Evolutionary conservation across 768 basidiomycete species (phyloP).

Genomic region (Leccinum uliginosum): DNA sequence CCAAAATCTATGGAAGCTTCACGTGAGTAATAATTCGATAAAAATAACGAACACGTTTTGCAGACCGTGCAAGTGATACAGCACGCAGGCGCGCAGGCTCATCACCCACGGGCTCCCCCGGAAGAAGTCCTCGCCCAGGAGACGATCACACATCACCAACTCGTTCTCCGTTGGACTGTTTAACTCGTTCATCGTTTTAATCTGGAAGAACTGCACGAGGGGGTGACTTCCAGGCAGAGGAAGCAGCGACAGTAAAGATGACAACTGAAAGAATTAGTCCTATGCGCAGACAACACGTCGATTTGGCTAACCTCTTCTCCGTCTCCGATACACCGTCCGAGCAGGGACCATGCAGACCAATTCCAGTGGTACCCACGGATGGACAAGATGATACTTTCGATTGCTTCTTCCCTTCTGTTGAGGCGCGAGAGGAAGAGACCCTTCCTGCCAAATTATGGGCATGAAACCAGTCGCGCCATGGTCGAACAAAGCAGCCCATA

Average conservation of each 20-base stretch:
- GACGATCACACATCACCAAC: constrained; percentile 71
- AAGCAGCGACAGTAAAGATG: constrained; percentile 40
- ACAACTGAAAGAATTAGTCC: constrained; percentile 33
- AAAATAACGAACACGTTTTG: constrained; percentile 1
- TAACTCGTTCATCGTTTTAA: constrained; percentile 85
- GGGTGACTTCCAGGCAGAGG: constrained; percentile 50
- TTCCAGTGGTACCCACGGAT: constrained; percentile 84
- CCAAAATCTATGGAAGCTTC: constrained; percentile 64
- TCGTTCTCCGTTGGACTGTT: constrained; percentile 88
- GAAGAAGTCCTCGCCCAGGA: constrained; percentile 69
- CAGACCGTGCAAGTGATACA: constrained; percentile 89
- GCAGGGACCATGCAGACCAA: constrained; percentile 87
- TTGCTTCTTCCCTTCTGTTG: constrained; percentile 78
- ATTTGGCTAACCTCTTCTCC: constrained; percentile 68
- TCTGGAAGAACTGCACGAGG: constrained; percentile 70
- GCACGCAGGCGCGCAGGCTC: constrained; percentile 78
- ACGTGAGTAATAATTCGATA: not conserved
- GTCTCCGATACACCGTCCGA: constrained; percentile 76
- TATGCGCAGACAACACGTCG: not conserved
- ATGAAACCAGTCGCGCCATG: not conserved
- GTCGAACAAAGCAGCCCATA: constrained; percentile 26
- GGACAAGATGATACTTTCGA: constrained; percentile 73
- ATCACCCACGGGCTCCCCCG: constrained; percentile 82
- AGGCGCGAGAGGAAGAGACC: constrained; percentile 79
- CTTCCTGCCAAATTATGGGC: constrained; percentile 48